phyloP scores from a whole-genome alignment of 1,139 yeast genomes.

The Yamadazyma sp. region DNA sequence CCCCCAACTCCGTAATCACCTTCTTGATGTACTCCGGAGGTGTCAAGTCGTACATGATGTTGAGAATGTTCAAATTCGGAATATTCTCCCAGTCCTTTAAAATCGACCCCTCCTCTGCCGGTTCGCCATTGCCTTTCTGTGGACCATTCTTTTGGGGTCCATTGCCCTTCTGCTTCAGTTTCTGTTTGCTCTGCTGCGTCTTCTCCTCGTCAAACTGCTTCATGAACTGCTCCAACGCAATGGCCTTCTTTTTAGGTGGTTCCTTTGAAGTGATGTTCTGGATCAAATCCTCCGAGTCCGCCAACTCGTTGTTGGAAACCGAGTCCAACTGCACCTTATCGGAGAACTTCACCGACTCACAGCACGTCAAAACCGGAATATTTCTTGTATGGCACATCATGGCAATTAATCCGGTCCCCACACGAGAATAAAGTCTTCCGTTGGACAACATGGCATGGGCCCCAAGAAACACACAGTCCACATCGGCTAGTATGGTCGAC shows the following conservation, averaged over 20 bases:
- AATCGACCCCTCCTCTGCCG: slow-evolving; percentile 28
- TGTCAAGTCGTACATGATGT: slow-evolving; percentile 89
- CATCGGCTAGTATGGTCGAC: slow-evolving; percentile 72
- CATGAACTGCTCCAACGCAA: slow-evolving; percentile 66
- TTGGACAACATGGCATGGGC: slow-evolving; percentile 97
- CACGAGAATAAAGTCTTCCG: slow-evolving; percentile 89
- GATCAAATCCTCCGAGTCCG: slow-evolving; percentile 76
- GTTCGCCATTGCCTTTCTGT: slow-evolving; percentile 12
- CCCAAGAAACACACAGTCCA: slow-evolving; percentile 88
- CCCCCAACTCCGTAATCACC: slow-evolving; percentile 94
- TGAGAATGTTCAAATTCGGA: slow-evolving; percentile 68
- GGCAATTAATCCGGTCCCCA: slow-evolving; percentile 92
- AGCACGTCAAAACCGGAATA: slow-evolving; percentile 91
- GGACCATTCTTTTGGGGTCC: too few species aligned
- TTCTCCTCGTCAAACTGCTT: slow-evolving; percentile 35
- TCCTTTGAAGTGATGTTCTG: slow-evolving; percentile 43
- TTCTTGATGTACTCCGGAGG: slow-evolving; percentile 94
- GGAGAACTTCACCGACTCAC: slow-evolving; percentile 92
- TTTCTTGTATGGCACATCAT: slow-evolving; percentile 87
- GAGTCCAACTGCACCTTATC: slow-evolving; percentile 96
- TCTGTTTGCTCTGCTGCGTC: slow-evolving; percentile 18
- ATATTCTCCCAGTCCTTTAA: slow-evolving; percentile 65
- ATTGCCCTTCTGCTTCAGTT: slow-evolving; percentile 16
- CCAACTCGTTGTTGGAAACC: slow-evolving; percentile 89
- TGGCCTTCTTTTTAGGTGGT: slow-evolving; percentile 62